Evolutionary conservation across 2,329 filamentous ascomycete genomes (phyloP).

Genomic region (Fusarium praegraminearum): DNA sequence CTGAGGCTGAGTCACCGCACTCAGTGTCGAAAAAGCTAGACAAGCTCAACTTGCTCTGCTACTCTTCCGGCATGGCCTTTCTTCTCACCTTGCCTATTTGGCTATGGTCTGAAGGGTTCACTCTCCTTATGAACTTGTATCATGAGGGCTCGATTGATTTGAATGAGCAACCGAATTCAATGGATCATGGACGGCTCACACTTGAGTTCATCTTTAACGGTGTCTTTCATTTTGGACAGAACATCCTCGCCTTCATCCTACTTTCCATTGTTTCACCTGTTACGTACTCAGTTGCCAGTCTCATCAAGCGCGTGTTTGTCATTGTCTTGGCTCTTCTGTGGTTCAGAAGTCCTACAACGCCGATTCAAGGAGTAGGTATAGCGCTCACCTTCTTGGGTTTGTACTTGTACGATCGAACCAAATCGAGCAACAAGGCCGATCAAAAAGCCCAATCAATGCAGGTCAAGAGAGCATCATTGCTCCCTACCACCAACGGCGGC

Average conservation of each 20-base stretch:
- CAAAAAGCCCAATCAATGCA: constrained; percentile 75
- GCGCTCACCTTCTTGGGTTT: constrained; percentile 89
- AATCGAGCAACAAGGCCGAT: constrained; percentile 88
- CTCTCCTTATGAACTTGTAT: constrained; percentile 80
- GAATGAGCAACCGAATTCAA: constrained; percentile 70
- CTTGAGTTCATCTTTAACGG: constrained; percentile 98
- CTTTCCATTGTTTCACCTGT: constrained; percentile 95
- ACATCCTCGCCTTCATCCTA: constrained; percentile 92
- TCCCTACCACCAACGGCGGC: constrained; percentile 71
- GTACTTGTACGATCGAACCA: constrained; percentile 95
- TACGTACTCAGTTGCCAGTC: constrained; percentile 93
- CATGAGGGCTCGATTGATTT: constrained; percentile 81
- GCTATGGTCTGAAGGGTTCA: constrained; percentile 90
- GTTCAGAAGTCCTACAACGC: constrained; percentile 92
- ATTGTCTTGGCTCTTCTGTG: constrained; percentile 95
- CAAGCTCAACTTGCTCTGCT: constrained; percentile 96
- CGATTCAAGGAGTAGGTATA: constrained; percentile 86
- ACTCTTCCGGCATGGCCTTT: constrained; percentile 95
- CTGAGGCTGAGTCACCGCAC: constrained; percentile 78
- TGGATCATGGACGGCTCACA: constrained; percentile 78
- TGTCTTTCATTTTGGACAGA: constrained; percentile 95
- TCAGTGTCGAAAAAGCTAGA: constrained; percentile 83
- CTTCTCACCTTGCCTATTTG: constrained; percentile 89
- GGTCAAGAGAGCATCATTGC: constrained; percentile 60
- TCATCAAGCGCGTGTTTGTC: constrained; percentile 98